Conservation (phyloP, 345 rosid species). For the Laguncularia racemosa region DNA sequence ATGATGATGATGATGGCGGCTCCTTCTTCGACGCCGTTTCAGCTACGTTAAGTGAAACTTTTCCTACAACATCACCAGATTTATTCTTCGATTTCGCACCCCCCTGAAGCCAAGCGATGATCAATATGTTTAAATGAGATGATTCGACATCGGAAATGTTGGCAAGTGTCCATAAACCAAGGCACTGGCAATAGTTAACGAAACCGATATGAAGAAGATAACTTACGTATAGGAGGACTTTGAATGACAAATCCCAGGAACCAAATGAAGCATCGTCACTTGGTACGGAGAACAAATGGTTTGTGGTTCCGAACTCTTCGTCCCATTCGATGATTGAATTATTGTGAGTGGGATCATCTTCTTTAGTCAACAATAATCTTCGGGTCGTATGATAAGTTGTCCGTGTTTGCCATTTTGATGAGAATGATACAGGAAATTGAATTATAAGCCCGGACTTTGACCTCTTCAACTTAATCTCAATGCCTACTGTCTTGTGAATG, state of each 20-base stretch:
- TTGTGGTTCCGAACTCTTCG: slow-evolving; percentile 24
- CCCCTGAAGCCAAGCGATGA: slow-evolving; percentile 16
- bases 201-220: no score
- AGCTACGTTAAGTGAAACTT: slow-evolving; percentile 20
- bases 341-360: not conserved
- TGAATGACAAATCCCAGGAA: slow-evolving; percentile 27
- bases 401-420: no score
- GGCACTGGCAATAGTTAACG: no score
- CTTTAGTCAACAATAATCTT: no score
- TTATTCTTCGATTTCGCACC: slow-evolving; percentile 10
- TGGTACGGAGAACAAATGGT: slow-evolving; percentile 8
- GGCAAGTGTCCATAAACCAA: no score
- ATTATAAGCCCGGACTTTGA: no score
- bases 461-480: no score
- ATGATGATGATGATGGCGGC: no score
- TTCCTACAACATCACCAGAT: slow-evolving; percentile 12
- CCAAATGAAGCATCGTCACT: slow-evolving; percentile 7
- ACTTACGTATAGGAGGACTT: slow-evolving; percentile 22
- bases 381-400: no score
- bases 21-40: slow-evolving; percentile 18
- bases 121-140: not conserved
- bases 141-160: no score
- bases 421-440: no score
- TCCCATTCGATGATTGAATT: slow-evolving; percentile 18
- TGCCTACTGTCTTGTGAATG: no score